phyloP scores from a whole-genome alignment of 305 asterid genomes.

The Ruellia speciosa region DNA sequence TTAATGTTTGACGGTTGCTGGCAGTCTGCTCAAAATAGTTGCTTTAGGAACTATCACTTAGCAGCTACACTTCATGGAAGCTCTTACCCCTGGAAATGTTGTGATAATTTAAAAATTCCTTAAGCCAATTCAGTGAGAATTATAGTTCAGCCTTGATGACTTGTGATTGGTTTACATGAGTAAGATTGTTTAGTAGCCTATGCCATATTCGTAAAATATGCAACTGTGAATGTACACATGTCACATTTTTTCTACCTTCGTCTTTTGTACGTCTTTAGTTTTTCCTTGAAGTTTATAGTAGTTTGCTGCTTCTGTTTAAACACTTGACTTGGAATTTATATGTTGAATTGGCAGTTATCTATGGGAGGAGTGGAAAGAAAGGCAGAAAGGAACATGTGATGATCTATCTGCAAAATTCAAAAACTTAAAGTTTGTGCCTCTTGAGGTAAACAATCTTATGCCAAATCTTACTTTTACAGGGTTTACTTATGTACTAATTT shows the following conservation, averaged over 20 bases:
- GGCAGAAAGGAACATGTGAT: slow-evolving; percentile 56
- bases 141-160: too few species aligned
- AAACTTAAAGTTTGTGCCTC: slow-evolving; percentile 63
- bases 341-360: slow-evolving; percentile 59
- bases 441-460: slow-evolving; percentile 50
- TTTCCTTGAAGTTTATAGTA: slow-evolving; percentile 7
- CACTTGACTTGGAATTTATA: slow-evolving; percentile 12
- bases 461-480: background rate
- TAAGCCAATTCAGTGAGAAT: too few species aligned
- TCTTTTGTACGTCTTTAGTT: slow-evolving; percentile 3
- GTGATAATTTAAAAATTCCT: background rate
- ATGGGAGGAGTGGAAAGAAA: slow-evolving; percentile 94
- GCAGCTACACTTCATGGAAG: background rate
- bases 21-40: too few species aligned
- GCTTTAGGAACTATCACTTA: background rate
- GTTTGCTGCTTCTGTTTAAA: slow-evolving; percentile 15
- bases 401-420: slow-evolving; percentile 56
- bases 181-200: too few species aligned
- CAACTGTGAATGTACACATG: too few species aligned
- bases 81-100: background rate
- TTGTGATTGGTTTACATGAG: too few species aligned
- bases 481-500: background rate
- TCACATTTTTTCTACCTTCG: background rate
- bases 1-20: background rate
- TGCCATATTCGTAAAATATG: too few species aligned